These are phyloP conservation scores for Chlamydomonas sp. DNA, from an alignment of 139 green algal genomes.

Conservation along the genomic window DNA sequence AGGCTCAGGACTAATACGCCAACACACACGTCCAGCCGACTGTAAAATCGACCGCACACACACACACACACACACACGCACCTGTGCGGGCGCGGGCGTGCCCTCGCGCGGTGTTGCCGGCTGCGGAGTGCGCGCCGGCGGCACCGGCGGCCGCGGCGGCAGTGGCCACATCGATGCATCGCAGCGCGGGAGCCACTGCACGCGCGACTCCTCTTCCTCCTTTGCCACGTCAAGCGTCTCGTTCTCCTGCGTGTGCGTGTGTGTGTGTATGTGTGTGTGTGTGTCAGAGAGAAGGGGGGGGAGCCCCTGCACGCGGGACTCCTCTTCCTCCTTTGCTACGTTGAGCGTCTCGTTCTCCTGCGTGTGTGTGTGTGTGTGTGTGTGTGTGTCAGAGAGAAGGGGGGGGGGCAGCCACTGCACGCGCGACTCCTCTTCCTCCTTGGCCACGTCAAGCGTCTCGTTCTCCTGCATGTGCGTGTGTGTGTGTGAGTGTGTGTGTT, in stretches of 20 bases:
- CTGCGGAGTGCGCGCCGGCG: conserved; percentile 6
- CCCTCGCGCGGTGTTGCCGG: not conserved
- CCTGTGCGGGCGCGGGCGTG: not conserved
- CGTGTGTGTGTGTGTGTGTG: too few relatives aligned
- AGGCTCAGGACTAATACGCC: too few relatives aligned
- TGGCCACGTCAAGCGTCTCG: conserved; percentile 33
- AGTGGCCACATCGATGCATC: conserved; percentile 33
- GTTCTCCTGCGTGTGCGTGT: too few relatives aligned
- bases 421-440: conserved; percentile 35
- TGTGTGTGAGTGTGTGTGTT: too few relatives aligned
- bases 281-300: too few relatives aligned
- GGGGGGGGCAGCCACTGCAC: conserved; percentile 49
- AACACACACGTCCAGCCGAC: too few relatives aligned
- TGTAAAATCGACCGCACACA: too few relatives aligned
- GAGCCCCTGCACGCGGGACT: conserved; percentile 44
- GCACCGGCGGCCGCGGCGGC: conserved; percentile 23
- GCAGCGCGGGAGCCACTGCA: conserved; percentile 48
- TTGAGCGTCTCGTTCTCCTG: conserved; percentile 32
- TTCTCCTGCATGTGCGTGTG: too few relatives aligned
- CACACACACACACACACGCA: too few relatives aligned
- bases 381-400: too few relatives aligned
- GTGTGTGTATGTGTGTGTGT: too few relatives aligned
- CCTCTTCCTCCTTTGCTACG: conserved; percentile 33
- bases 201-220: conserved; percentile 35
- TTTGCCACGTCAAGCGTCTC: conserved; percentile 33